phyloP scores from a whole-genome alignment of 345 rosid genomes.

The Hibiscus trionum region DNA sequence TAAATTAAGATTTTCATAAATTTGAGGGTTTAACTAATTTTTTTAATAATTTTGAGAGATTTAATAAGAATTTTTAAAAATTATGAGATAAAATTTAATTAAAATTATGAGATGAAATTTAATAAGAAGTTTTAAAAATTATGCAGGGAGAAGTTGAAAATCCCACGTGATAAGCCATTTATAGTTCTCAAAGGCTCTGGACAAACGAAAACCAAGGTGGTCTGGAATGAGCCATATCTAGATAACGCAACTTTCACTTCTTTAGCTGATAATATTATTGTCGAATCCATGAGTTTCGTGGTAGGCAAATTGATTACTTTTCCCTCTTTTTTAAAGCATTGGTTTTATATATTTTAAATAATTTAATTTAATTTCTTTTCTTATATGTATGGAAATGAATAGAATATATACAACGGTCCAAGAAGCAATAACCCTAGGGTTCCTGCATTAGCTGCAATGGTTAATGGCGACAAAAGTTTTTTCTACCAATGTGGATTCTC shows the following conservation, averaged over 20 bases:
- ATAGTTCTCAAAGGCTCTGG: constrained; percentile 52
- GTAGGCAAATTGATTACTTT: constrained; percentile 17
- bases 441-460: constrained; percentile 62
- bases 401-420: constrained; percentile 59
- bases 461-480: constrained; percentile 53
- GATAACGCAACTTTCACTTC: constrained; percentile 61
- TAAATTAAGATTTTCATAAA: too few relatives aligned
- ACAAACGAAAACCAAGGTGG: constrained; percentile 41
- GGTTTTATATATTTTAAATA: background rate
- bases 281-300: constrained; percentile 42
- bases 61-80: too few relatives aligned
- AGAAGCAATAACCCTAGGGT: constrained; percentile 23
- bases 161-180: constrained; percentile 58
- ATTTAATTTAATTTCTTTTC: background rate
- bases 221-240: constrained; percentile 50
- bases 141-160: constrained; percentile 63
- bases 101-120: too few relatives aligned
- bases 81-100: too few relatives aligned
- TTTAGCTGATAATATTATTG: constrained; percentile 52
- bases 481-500: constrained; percentile 54
- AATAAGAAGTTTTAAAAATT: background rate
- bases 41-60: too few relatives aligned
- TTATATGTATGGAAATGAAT: background rate
- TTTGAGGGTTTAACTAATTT: too few relatives aligned
- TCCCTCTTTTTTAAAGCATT: background rate